Base-by-base conservation (phyloP, 2,329 filamentous ascomycete genomes). In the Pezicula radicicola region DNA sequence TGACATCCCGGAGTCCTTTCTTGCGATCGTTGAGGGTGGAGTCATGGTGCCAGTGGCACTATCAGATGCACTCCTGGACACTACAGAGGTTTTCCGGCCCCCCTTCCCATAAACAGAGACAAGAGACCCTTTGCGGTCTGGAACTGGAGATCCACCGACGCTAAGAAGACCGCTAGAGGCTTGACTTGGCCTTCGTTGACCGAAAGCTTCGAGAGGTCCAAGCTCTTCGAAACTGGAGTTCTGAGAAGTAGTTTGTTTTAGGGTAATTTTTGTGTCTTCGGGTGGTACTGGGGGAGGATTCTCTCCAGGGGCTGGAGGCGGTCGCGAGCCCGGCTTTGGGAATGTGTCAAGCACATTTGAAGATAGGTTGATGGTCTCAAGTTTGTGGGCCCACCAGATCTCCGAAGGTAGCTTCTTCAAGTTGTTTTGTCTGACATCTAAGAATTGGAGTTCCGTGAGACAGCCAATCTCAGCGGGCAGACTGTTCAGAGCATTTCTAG, bases 361-460 rank as follows among this genome's bases (percentile, higher is more conserved):
- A 0, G 93, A 97, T 12, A 96, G 86, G 62, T 99, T 99, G 53
- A 99, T 80, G 0, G 88, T 93, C 69, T 97, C 92, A 50, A 99
- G 72, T 66, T 88, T 91, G 61, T 87, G 87, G 48, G 93, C 93
- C 77, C 90, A 93, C 94, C 94, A 99, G n/a, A 99, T 80, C 66
- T 99, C 94, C 65, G 89, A 84, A 2, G 94, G 94, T 30, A 99
- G 76, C 63, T 87, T 88, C 58, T 87, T 88, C 52, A 99, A 80
- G 65, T 97, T 99, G 74, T 97, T 99, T 65, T 94, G 91, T 57
- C 93, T 83, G 16, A 97, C 80, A 66, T 99, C 93, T 39, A 99
- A 77, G 56, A 91, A 87, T 49, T 85, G 87, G 55, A 99, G 77
- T 68, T 97, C 93, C 0, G 79, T 82, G 21, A 99, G 78, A 58